These are phyloP conservation scores for Prunus armeniaca DNA, from an alignment of 306 rosid genomes.

Conservation along the genomic window DNA sequence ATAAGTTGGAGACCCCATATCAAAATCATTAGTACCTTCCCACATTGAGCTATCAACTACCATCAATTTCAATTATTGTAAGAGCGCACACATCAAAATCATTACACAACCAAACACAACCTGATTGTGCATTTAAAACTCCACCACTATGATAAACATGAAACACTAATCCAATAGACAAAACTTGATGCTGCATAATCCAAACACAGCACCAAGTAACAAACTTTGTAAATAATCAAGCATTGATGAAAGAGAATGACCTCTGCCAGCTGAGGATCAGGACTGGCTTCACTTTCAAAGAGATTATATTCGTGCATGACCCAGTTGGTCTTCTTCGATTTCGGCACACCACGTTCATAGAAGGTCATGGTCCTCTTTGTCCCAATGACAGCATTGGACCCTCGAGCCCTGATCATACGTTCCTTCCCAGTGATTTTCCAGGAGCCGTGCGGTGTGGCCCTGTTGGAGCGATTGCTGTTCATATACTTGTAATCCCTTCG, in stretches of 20 bases:
- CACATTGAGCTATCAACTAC: no score
- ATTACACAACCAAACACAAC: neutral
- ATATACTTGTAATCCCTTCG: conserved; percentile 32
- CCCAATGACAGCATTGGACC: conserved; percentile 38
- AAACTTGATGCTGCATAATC: neutral
- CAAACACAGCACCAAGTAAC: neutral
- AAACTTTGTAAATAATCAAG: neutral
- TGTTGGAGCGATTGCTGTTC: conserved; percentile 27
- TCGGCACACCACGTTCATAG: conserved; percentile 25
- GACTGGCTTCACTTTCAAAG: neutral
- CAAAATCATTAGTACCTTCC: no score
- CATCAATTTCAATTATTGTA: no score
- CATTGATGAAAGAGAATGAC: neutral
- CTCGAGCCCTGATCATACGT: conserved; percentile 21
- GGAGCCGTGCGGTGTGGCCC: conserved; percentile 43
- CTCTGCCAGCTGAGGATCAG: neutral
- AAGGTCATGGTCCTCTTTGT: conserved; percentile 54
- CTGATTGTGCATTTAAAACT: neutral
- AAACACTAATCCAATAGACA: neutral
- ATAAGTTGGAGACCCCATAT: conserved; percentile 13
- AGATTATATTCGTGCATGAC: conserved; percentile 57
- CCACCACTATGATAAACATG: neutral
- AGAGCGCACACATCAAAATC: neutral
- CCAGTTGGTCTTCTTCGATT: conserved; percentile 34
- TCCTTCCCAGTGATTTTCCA: conserved; percentile 60